Evolutionary conservation across 2,329 filamentous ascomycete genomes (phyloP), one percentile per base, ranked within the genome.

Genomic region (Stagonosporopsis chrysanthemi): DNA sequence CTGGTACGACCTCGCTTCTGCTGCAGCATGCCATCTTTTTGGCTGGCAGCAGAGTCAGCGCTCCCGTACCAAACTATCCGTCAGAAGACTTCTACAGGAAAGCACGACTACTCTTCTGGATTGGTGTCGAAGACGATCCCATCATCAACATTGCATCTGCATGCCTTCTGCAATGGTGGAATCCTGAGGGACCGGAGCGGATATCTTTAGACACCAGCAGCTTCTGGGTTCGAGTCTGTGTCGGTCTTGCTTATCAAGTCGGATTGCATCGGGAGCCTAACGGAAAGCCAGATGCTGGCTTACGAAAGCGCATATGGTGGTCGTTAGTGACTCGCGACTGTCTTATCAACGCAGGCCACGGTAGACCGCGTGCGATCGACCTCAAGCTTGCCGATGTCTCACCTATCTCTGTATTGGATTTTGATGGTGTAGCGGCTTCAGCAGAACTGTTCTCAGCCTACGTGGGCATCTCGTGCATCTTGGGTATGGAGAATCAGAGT

Each of bases 221-320:
- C 11, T 80, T 81, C 56, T 81, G 79, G 79, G 66, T 78, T 28
- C 71, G 77, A 22, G 75, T 79, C 24, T 76, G 76, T 35, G 74
- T 78, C 19, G 77, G 77, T 1, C 62, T 81, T 24, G 78, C 77
- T 2, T 78, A 79, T 65, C 78, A 80, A 52, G 71, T 80, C 52
- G 78, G 79, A 3, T 65, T 81, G n/a, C 78, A 80, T 56, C 73
- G 75, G 38, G 78, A 81, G 48, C 77, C 78, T 2, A 62, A 61
- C 4, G 65, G 64, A 4, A 73, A 70, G 45, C 60, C 67, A 23
- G 74, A 79, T 52, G 70, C 73, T 29, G 64, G 70, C 6, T 55
- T 79, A 11, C 68, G 78, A 44, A 74, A 73, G 47, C 68, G 77
- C 43, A 66, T 80, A 8, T 80, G 78, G 78, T 80, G 78, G 78